Evolutionary conservation across 2,329 filamentous ascomycete species (phyloP), one percentile per base, ranked within the genome.

Genomic region (Amauroascus verrucosus): DNA sequence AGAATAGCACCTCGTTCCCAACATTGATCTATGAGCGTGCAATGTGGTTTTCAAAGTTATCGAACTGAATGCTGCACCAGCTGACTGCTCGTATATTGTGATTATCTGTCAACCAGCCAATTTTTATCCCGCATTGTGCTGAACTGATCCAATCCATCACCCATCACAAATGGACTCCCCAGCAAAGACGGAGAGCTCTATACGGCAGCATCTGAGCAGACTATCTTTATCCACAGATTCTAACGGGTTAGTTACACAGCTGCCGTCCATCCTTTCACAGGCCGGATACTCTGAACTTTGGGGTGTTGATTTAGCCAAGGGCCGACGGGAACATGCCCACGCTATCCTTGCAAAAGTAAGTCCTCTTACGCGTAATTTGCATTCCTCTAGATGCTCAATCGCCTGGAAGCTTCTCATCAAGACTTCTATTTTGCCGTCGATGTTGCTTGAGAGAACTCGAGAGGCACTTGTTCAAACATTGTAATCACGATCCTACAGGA

Each of bases 281-380:
- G 35, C 33, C 1, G 16, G 8, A 14, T 37, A 51, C 26, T 44
- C 35, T 22, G 32, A 54, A 13, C 37, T 51, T 18, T 54, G 53
- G 47, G 53, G 53, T 20, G 32, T 54, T 7, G 40, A 54, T 22
- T 16, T 54, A 8, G 14, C 32, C 24, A 44, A 54, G n/a, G 48
- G 40, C 16, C 35, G 40, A 22, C 40, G 2, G 14, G n/a, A 46
- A 28, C 38, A 51, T 16, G 20, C 41, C 37, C 11, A 51, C 11
- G 38, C 40, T 26, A 47, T 54, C 16, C 40, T 54, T 18, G n/a
- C 47, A 20, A 54, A 54, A 28, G 53, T 54, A 41, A 13, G 32
- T 16, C 1, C 18, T n/a, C 24, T 6, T 2, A 20, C 5, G 6
- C 9, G n/a, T 33, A 11, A 18, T 14, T 1, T 3, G 16, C 32